Evolutionary conservation across 306 rosid genomes (phyloP).

Genomic region (Elaeagnus macrophylla): DNA sequence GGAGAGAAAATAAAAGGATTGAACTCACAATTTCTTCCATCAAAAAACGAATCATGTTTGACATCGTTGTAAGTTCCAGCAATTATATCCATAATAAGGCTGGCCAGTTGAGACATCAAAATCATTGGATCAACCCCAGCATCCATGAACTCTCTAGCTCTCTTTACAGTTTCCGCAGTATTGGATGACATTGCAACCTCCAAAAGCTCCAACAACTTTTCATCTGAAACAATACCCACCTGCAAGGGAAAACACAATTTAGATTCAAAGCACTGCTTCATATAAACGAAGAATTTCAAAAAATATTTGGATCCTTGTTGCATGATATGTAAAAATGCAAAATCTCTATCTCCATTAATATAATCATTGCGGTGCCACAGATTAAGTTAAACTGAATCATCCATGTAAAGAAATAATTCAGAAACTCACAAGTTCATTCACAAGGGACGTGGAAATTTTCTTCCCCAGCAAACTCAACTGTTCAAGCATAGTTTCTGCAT

Average conservation of each 20-base stretch:
- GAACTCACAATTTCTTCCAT: conserved; percentile 71
- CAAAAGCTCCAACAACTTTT: conserved; percentile 83
- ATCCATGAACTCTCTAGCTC: conserved; percentile 93
- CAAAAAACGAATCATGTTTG: conserved; percentile 43
- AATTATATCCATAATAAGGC: conserved; percentile 93
- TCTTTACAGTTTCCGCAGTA: conserved; percentile 88
- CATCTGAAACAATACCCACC: conserved; percentile 98
- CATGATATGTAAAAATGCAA: too few relatives aligned
- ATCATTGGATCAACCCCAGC: conserved; percentile 91
- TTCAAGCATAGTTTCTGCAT: conserved; percentile 96
- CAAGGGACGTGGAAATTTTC: conserved; percentile 76
- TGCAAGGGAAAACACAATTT: conserved; percentile 28
- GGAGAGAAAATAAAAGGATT: conserved; percentile 16
- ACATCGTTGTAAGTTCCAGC: conserved; percentile 77
- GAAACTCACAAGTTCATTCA: conserved; percentile 91
- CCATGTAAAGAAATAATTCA: conserved; percentile 11
- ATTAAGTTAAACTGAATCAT: not conserved
- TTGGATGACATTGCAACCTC: conserved; percentile 94
- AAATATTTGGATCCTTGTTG: too few relatives aligned
- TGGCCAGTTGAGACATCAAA: conserved; percentile 92
- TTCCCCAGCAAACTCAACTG: conserved; percentile 92
- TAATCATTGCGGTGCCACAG: not conserved
- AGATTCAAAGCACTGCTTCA: not conserved
- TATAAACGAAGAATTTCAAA: too few relatives aligned
- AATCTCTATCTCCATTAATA: too few relatives aligned